Conservation (phyloP, 495 filamentous ascomycete species). For the Haplographium delicatum region DNA sequence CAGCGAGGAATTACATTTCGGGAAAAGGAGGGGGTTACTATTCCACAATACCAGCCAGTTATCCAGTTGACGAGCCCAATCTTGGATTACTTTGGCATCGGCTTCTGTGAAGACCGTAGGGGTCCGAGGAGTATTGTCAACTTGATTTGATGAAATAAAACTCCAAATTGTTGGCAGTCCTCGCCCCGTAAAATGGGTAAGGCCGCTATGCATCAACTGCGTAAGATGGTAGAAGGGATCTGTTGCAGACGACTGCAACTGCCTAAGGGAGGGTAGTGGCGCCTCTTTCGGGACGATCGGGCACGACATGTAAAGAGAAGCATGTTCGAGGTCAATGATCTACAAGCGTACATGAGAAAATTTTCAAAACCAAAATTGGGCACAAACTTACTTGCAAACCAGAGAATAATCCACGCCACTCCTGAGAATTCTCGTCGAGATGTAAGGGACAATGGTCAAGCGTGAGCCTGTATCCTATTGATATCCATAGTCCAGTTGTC, state of each 20-base stretch:
- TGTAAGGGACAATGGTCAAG: constrained; percentile 30
- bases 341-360: constrained; percentile 4
- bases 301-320: constrained; percentile 38
- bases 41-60: constrained; percentile 38
- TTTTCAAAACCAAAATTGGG: no score
- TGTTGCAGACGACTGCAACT: constrained; percentile 28
- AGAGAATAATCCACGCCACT: constrained; percentile 36
- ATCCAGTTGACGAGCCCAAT: constrained; percentile 35
- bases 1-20: not conserved
- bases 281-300: constrained; percentile 35
- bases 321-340: constrained; percentile 41
- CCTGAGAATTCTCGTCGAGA: constrained; percentile 20
- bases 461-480: constrained; percentile 36
- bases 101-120: constrained; percentile 29
- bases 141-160: constrained; percentile 28
- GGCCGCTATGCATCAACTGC: constrained; percentile 38
- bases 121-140: constrained; percentile 10
- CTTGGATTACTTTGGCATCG: constrained; percentile 33
- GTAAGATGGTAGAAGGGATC: constrained; percentile 34
- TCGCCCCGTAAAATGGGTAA: constrained; percentile 37
- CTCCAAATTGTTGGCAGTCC: constrained; percentile 37
- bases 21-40: constrained; percentile 6
- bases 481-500: constrained; percentile 36
- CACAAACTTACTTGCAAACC: constrained; percentile 34
- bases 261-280: constrained; percentile 20